Percentiles rank a stretch among this genome's conserved stretches.
phyloP scores from a whole-genome alignment of 257 asterid genomes.

The Pogostemon cablin region DNA sequence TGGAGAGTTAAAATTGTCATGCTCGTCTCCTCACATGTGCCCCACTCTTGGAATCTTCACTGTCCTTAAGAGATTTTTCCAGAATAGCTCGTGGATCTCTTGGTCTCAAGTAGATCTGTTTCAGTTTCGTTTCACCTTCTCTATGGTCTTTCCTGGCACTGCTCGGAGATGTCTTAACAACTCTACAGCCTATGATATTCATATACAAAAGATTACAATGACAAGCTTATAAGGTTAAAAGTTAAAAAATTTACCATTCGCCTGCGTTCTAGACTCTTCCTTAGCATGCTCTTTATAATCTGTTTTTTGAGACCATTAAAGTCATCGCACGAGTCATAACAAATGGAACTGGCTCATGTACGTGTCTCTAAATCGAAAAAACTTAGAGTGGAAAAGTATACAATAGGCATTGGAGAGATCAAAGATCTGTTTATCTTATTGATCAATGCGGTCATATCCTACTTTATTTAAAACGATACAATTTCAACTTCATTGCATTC shows the following conservation, averaged over 20 bases:
- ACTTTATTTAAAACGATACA: slow-evolving; percentile 26
- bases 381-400: slow-evolving; percentile 83
- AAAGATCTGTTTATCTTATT: slow-evolving; percentile 83
- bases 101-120: slow-evolving; percentile 66
- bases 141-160: slow-evolving; percentile 44
- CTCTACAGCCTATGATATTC: slow-evolving; percentile 72
- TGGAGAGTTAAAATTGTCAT: slow-evolving; percentile 38
- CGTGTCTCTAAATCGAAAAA: slow-evolving; percentile 6
- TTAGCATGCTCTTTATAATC: slow-evolving; percentile 89
- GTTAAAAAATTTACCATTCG: slow-evolving; percentile 64
- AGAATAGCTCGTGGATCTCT: slow-evolving; percentile 76
- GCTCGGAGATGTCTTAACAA: slow-evolving; percentile 74
- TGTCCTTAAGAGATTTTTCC: slow-evolving; percentile 59
- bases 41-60: slow-evolving; percentile 73
- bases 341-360: not conserved
- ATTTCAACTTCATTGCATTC: slow-evolving; percentile 24
- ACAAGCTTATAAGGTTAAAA: not conserved
- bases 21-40: slow-evolving; percentile 52
- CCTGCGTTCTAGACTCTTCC: slow-evolving; percentile 91
- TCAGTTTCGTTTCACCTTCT: slow-evolving; percentile 46
- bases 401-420: slow-evolving; percentile 65
- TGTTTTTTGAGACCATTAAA: slow-evolving; percentile 66
- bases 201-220: not conserved
- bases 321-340: slow-evolving; percentile 1
- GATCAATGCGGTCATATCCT: slow-evolving; percentile 95